These are phyloP conservation scores for Komagataella pastoris DNA, from an alignment of 805 yeast species.

Conservation along the genomic window DNA sequence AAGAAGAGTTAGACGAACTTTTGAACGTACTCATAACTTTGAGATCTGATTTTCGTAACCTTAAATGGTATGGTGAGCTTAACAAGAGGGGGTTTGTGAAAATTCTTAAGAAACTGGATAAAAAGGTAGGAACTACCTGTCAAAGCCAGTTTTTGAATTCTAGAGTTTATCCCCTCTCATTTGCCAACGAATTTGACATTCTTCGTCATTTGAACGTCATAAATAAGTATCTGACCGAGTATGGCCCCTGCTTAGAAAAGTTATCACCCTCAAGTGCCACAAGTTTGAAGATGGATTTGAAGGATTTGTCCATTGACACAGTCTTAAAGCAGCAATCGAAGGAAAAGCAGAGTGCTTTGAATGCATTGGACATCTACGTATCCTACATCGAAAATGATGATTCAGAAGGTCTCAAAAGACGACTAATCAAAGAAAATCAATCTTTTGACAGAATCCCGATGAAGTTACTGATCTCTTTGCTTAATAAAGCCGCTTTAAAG, in stretches of 20 bases:
- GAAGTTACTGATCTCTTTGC: slow-evolving; percentile 41
- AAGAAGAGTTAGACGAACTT: slow-evolving; percentile 49
- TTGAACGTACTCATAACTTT: slow-evolving; percentile 61
- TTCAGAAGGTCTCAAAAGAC: slow-evolving; percentile 24
- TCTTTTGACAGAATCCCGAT: slow-evolving; percentile 37
- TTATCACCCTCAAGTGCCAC: slow-evolving; percentile 1
- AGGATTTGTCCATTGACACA: neutral
- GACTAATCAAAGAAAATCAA: slow-evolving; percentile 27
- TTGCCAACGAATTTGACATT: slow-evolving; percentile 60
- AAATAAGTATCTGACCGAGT: slow-evolving; percentile 34
- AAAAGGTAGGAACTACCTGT: slow-evolving; percentile 53
- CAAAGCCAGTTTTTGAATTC: slow-evolving; percentile 48
- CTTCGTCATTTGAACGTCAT: slow-evolving; percentile 37
- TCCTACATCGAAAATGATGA: slow-evolving; percentile 14
- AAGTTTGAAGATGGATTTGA: slow-evolving; percentile 3
- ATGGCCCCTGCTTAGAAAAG: slow-evolving; percentile 27
- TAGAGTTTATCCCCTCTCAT: slow-evolving; percentile 61
- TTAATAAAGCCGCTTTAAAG: slow-evolving; percentile 52
- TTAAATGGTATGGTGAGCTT: slow-evolving; percentile 90
- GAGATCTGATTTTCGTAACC: slow-evolving; percentile 61
- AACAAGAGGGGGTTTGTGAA: slow-evolving; percentile 83
- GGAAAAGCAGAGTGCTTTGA: neutral
- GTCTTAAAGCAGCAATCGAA: neutral
- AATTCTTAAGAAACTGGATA: slow-evolving; percentile 83
- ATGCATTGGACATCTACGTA: slow-evolving; percentile 9